Percentiles rank a stretch among this genome's conserved stretches.
Conservation (phyloP, 192 early-diverging fungal genomes). For the Chytriomyces sp. region DNA sequence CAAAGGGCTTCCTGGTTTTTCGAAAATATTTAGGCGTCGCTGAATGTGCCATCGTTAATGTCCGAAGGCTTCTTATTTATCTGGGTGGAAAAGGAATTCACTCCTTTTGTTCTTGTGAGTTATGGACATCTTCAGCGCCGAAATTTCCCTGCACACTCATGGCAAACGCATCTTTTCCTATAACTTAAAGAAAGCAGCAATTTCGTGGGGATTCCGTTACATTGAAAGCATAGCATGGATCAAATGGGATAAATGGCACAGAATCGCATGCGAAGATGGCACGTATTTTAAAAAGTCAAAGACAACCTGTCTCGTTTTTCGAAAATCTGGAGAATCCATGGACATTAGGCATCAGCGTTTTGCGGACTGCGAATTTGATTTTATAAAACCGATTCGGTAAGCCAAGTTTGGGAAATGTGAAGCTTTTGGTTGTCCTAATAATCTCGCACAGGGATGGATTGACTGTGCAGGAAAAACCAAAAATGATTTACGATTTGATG, state of each 20-base stretch:
- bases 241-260: constrained; percentile 81
- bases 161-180: constrained; percentile 17
- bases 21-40: constrained; percentile 31
- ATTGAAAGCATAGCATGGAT: constrained; percentile 98
- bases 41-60: constrained; percentile 67
- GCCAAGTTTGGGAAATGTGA: too few relatives aligned
- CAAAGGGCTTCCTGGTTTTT: background rate
- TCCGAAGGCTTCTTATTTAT: constrained; percentile 88
- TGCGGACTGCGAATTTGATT: constrained; percentile 95
- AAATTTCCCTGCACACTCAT: background rate
- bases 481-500: constrained; percentile 83
- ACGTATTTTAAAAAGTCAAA: constrained; percentile 88
- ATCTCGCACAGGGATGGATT: constrained; percentile 35
- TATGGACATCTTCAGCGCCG: background rate
- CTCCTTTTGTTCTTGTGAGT: constrained; percentile 73
- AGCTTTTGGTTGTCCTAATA: too few relatives aligned
- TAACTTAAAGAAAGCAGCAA: constrained; percentile 51
- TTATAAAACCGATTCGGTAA: constrained; percentile 72
- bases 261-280: constrained; percentile 69
- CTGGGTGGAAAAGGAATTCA: constrained; percentile 93
- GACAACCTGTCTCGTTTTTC: constrained; percentile 85
- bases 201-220: constrained; percentile 87
- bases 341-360: constrained; percentile 92
- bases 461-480: constrained; percentile 77
- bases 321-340: constrained; percentile 80